A percentile compares a stretch with the other conserved stretches of the same genome.
These are phyloP conservation scores for Xylariaceae sp. DNA, from an alignment of 2,329 filamentous ascomycete genomes.

Conservation along the genomic window DNA sequence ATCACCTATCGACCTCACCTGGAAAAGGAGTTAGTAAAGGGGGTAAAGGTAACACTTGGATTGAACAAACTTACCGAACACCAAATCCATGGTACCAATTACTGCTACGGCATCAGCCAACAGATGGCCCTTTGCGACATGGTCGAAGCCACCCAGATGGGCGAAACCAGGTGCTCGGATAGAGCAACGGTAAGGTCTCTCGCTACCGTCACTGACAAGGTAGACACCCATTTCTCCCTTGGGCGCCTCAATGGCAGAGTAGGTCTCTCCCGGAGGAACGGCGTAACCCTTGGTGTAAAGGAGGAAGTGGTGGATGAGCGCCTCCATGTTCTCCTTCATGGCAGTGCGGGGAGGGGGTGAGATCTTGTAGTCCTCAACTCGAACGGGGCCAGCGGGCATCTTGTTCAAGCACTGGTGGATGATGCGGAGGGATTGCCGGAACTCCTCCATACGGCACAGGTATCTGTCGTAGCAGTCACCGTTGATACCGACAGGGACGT, in stretches of 20 bases:
- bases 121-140: constrained; percentile 85
- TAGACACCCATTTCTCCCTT: constrained; percentile 99
- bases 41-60: background rate
- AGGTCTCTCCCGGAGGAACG: constrained; percentile 95
- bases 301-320: constrained; percentile 97
- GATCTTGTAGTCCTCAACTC: constrained; percentile 98
- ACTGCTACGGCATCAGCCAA: constrained; percentile 95
- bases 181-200: constrained; percentile 95
- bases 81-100: constrained; percentile 84
- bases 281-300: constrained; percentile 98
- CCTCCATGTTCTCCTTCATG: constrained; percentile 99
- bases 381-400: constrained; percentile 91
- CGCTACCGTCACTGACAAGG: constrained; percentile 90
- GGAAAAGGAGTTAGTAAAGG: constrained; percentile 32
- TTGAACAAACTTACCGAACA: constrained; percentile 62
- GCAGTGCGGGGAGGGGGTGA: constrained; percentile 89
- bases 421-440: constrained; percentile 95
- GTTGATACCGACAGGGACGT: constrained; percentile 92
- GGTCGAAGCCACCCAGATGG: constrained; percentile 90
- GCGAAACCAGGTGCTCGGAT: constrained; percentile 96
- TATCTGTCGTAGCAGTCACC: constrained; percentile 99
- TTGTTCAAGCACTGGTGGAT: constrained; percentile 99
- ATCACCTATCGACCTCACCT: constrained; percentile 59
- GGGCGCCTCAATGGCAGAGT: constrained; percentile 96
- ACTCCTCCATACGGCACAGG: constrained; percentile 98